Evolutionary conservation across 78 protist genomes (phyloP), one percentile per base, ranked within the genome.

Genomic region (Fonticula alba): DNA sequence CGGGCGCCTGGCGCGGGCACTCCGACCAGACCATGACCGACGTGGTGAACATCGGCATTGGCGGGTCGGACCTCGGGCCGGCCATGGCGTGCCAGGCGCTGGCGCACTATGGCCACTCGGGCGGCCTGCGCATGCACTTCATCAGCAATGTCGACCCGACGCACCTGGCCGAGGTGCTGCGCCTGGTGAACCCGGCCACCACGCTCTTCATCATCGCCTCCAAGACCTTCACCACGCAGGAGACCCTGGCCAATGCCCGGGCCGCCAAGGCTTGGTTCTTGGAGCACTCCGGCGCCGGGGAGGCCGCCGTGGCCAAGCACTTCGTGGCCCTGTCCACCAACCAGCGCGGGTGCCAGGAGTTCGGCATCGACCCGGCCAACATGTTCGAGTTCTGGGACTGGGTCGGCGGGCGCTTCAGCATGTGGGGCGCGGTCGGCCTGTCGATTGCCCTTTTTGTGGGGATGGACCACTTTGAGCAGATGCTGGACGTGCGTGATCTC

Each of bases 331-430:
- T 93, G 62, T 85, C 93, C n/a, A 93, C 98, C 50, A 87, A 87
- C 47, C 58, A 59, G 40, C 68, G 32, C n/a, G 24, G 62, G 26
- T 19, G 84, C 81, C 11, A 46, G 61, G 83, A 22, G 63, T 93
- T 93, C 54, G 98, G 98, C 61, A 89, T 93, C 47, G 85, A 75
- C 69, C 20, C 78, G 15, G 82, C 35, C 15, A 89, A 91, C 73
- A 88, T 88, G 94, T 89, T 93, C 61, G 91, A 57, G 40, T 93
- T 93, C 77, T 93, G 95, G 95, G 98, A 93, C 68, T 68, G 73
- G 73, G 73, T 75, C 40, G 74, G 74, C 37, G 74, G 98, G 24
- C 85, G 98, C 31, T 93, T 88, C 82, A 83, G 93, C 22, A 71
- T 90, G 58, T 91, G 95, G 95, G 56, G 79, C 11, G 95, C 96